Evolutionary conservation across 2,329 filamentous ascomycete genomes (phyloP), one percentile per base, ranked within the genome.

Genomic region (Didymella segeticola): DNA sequence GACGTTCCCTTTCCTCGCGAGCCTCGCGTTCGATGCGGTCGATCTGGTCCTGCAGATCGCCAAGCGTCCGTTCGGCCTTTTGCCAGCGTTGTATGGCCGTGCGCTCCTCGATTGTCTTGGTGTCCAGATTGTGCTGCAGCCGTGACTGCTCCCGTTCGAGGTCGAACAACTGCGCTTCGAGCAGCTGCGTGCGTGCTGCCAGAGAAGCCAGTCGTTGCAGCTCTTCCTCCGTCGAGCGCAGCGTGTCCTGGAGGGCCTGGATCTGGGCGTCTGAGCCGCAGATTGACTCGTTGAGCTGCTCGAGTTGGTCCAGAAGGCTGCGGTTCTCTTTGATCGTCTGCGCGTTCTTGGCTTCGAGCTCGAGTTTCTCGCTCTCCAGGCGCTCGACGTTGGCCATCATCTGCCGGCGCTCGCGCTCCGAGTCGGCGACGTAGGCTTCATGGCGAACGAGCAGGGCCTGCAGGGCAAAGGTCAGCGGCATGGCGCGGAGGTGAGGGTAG

Each of bases 381-480:
- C 82, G 82, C 64, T 89, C 87, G 71, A 97, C 92, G 57, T 85
- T 89, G 39, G 80, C 76, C 37, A 85, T 83, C 77, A 97, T 86
- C 57, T 88, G 85, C 57, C 82, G 79, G 56, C 93, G 89, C 73
- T 97, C 92, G 64, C 87, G 86, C 79, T 96, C 92, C 55, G 93
- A 91, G 74, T 96, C 91, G 64, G 88, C 88, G 83, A 97, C 93
- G 77, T 96, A 97, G 55, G 90, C 87, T 80, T 98, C 93, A 83
- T 99, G 93, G 67, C 93, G 89, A 61, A 89, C 86, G 34, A 99
- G 86, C 51, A 99, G 83, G 56, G 92, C 92, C 95, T 98, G 87
- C 83, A 79, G 77, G 86, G 64, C 56, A 60, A 67, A 89, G 47
- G 86, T 96, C 77, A 96, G 89, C 78, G 82, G 83, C 62, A 81